Conservation (phyloP, 805 yeast genomes). For the Candida hungchunana region DNA sequence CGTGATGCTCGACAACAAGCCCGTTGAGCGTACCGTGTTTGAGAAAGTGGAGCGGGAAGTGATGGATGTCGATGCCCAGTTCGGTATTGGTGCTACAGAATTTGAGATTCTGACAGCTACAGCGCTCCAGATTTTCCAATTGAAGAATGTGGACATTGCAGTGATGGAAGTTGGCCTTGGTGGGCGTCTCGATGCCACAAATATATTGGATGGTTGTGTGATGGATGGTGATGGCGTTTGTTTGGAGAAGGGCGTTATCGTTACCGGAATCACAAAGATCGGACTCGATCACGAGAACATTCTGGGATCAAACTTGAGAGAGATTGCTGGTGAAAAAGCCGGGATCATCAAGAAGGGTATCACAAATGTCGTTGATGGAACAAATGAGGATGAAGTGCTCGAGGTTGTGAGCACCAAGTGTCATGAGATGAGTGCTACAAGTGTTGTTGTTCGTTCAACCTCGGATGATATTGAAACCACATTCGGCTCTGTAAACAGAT, state of each 20-base stretch:
- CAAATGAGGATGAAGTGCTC: constrained; percentile 52
- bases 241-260: constrained; percentile 39
- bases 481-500: constrained; percentile 29
- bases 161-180: constrained; percentile 95
- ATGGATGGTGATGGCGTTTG: constrained; percentile 10
- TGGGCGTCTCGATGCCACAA: constrained; percentile 86
- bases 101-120: constrained; percentile 84
- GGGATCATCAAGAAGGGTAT: constrained; percentile 69
- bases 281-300: constrained; percentile 82
- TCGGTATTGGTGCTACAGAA: constrained; percentile 68
- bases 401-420: constrained; percentile 41
- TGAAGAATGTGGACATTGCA: constrained; percentile 61
- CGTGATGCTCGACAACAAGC: constrained; percentile 57
- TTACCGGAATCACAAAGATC: constrained; percentile 77
- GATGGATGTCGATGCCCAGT: constrained; percentile 32
- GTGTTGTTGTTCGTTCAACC: constrained; percentile 18
- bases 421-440: constrained; percentile 24
- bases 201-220: constrained; percentile 44
- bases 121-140: constrained; percentile 72
- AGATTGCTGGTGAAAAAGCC: constrained; percentile 77
- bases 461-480: constrained; percentile 26
- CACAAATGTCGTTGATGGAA: constrained; percentile 64
- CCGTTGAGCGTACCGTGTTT: constrained; percentile 48
- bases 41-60: constrained; percentile 40
- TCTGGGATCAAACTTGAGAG: constrained; percentile 59